Base-by-base conservation (phyloP, 352 stramenopile genomes). In the Pythium biforme region DNA sequence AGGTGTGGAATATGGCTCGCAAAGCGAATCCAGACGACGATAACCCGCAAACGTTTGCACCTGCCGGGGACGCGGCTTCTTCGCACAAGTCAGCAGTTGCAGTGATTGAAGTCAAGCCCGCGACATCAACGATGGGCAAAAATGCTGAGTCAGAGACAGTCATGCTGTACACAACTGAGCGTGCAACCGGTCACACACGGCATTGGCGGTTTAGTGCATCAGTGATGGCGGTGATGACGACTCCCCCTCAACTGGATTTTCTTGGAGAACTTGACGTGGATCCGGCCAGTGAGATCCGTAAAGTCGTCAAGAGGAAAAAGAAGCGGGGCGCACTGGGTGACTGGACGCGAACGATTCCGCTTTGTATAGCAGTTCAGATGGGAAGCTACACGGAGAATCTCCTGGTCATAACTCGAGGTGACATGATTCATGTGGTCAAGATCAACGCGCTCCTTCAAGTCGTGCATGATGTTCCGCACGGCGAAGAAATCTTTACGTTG, bases 381-480 rank as follows among this genome's bases (percentile, higher is more conserved):
- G 73, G 69, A 7, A 67, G 54, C 27, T 87, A 75, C 47, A 59
- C 58, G 1, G 82, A 89, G 51, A 82, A 68, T 4, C 51, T 91
- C 12, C 51, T 91, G 20, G 50, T 91, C 0, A 70, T 88, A 7
- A 56, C 86, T 23, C 71, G 69, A 17, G 63, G 73, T 4, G 77
- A 88, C 37, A 50, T 86, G 5, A 79, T 91, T 27, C 73, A 91
- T 43, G 79, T 89, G n/a, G 56, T 89, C 10, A 91, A 89, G 43
- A 71, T 91, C 19, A 79, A 89, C 31, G 62, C 73, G 8, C 66
- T 79, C 20, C 55, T 89, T 19, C 43, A 66, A 23, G 54, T 79
- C 14, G 41, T 83, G 9, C 59, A 74, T 23, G 33, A 49, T 2
- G 46, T 70, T 34, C 15, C 51, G 1, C 11, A 27, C 2, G 59